Evolutionary conservation across 202 grass and related monocot genomes (phyloP).

Genomic region (Panicum virgatum): DNA sequence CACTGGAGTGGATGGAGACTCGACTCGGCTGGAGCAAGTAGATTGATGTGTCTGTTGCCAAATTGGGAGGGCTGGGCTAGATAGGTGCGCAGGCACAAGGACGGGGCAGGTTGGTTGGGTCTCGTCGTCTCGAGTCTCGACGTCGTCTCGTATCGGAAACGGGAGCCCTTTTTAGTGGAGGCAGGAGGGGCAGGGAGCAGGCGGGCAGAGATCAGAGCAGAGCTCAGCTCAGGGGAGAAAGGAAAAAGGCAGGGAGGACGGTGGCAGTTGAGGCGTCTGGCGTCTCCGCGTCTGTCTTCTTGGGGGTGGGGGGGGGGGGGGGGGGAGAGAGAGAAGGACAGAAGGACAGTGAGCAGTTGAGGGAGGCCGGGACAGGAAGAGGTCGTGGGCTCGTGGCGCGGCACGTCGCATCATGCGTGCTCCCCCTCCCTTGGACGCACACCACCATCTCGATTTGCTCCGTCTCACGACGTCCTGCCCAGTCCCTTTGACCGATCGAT

Average conservation of each 20-base stretch:
- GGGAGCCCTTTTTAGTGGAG: conserved; percentile 18
- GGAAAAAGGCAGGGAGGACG: neutral
- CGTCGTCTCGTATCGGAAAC: neutral
- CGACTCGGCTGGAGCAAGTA: neutral
- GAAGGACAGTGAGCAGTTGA: conserved; percentile 2
- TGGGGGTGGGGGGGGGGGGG: neutral
- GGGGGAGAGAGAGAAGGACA: no score
- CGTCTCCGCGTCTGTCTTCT: neutral
- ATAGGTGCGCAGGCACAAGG: neutral
- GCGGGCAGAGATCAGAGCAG: neutral
- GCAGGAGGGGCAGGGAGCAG: neutral
- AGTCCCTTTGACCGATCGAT: conserved; percentile 21
- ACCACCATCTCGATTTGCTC: neutral
- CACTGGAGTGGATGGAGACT: neutral
- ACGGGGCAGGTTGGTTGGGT: conserved; percentile 4
- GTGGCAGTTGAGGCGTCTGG: conserved; percentile 27
- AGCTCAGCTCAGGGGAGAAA: neutral
- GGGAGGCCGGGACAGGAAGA: neutral
- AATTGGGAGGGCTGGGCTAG: conserved; percentile 2
- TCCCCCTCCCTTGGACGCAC: neutral
- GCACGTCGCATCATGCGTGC: conserved; percentile 37
- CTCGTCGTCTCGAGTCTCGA: no score
- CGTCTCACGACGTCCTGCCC: no score
- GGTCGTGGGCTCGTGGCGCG: conserved; percentile 32
- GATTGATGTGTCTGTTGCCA: conserved; percentile 4